These are phyloP conservation scores for Lentinula detonsa DNA, from an alignment of 768 basidiomycete genomes.

Conservation along the genomic window DNA sequence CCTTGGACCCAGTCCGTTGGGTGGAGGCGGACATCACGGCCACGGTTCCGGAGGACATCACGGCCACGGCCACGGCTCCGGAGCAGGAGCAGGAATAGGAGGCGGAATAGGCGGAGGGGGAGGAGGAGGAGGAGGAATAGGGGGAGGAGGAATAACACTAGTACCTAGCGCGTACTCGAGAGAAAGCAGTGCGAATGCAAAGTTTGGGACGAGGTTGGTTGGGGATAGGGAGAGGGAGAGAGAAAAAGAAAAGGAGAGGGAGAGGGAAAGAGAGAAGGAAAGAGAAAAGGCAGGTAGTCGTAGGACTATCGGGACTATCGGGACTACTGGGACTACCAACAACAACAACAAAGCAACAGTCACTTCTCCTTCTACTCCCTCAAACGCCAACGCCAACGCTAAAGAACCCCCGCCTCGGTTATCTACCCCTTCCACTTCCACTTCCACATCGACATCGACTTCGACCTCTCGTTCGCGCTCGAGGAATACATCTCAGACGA, in stretches of 20 bases:
- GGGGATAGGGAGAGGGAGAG: conserved; percentile 42
- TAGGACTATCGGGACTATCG: conserved; percentile 30
- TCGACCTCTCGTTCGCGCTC: conserved; percentile 25
- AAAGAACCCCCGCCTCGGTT: no score
- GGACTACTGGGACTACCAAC: conserved; percentile 21
- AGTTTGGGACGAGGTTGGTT: conserved; percentile 82
- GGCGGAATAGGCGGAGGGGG: no score
- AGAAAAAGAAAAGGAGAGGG: not conserved
- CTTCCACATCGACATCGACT: no score
- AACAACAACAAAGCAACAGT: conserved; percentile 55
- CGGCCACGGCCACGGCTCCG: no score
- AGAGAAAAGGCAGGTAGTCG: conserved; percentile 44
- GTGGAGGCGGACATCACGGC: not conserved
- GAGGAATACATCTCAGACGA: conserved; percentile 68
- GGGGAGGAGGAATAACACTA: not conserved
- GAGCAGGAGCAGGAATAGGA: no score
- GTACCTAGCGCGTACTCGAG: conserved; percentile 58
- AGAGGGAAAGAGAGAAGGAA: conserved; percentile 8
- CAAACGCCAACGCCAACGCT: no score
- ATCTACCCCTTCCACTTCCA: no score
- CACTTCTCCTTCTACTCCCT: conserved; percentile 40
- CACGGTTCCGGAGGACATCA: no score
- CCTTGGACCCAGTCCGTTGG: no score
- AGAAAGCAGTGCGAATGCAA: conserved; percentile 86
- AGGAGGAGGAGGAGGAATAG: conserved; percentile 21